Percentiles rank a stretch among this genome's conserved stretches.
These are phyloP conservation scores for Fraxinus ornus DNA, from an alignment of 305 asterid genomes.

Conservation along the genomic window DNA sequence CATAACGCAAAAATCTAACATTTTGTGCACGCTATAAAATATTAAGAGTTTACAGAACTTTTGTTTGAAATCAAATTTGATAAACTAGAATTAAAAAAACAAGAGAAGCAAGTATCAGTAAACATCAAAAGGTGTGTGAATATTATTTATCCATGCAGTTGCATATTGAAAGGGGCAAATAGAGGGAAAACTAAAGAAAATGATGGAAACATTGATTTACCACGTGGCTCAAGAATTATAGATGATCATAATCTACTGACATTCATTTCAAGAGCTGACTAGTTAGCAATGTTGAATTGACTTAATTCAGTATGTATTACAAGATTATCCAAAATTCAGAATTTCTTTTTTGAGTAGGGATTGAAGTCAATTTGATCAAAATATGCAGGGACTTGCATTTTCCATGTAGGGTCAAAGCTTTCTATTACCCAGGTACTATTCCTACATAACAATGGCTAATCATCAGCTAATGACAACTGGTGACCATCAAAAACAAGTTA, in stretches of 20 bases:
- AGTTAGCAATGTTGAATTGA: background rate
- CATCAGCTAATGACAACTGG: background rate
- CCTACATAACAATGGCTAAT: background rate
- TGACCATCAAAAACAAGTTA: background rate
- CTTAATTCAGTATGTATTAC: background rate
- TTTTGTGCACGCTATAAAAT: background rate
- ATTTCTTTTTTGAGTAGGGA: background rate
- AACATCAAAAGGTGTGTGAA: slow-evolving; percentile 7
- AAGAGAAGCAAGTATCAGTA: background rate
- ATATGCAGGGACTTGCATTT: background rate
- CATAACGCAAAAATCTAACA: background rate
- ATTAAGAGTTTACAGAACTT: background rate
- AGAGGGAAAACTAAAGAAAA: background rate
- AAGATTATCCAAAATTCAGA: background rate
- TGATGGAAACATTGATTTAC: background rate
- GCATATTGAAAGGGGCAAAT: background rate
- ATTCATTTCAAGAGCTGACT: background rate
- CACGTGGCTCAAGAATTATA: background rate
- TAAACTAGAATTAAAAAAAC: background rate
- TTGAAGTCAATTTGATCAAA: background rate
- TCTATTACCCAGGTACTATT: background rate
- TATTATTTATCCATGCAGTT: background rate
- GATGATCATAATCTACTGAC: background rate
- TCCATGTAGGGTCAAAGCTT: background rate
- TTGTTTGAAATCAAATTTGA: background rate